Base-by-base conservation (phyloP, 345 rosid genomes). In the Firmiana major region DNA sequence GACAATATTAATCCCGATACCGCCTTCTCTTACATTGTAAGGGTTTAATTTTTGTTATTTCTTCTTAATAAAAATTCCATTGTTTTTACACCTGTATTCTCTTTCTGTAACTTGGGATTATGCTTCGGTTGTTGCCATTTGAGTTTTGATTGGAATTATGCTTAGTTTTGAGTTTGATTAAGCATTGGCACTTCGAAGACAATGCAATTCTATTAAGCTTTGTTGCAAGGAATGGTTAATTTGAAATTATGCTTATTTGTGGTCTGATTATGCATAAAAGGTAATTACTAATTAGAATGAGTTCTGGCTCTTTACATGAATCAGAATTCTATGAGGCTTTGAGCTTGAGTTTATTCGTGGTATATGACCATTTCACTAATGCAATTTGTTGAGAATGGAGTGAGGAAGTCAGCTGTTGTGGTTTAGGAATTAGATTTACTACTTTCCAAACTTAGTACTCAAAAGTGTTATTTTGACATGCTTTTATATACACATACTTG, bases 21-120 rank as follows among this genome's bases (percentile, higher is more conserved):
- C 80, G 85, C 80, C 83, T 84, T 91, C 77, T 88, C 93, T 74
- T 90, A 90, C 89, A 86, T 91, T 80, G 97, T 93, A 87, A 88
- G 96, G 58, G 70, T 79, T 84, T 75, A 1, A 34, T 75, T 74
- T 66, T 73, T 74, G 71, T 34, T 79, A 6, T n/a, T 19, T 45
- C 42, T 74, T 43, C 40, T 28, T 46, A 9, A 60, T n/a, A 46
- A 31, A 43, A 71, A 74, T 78, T 69, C 16, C 36, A 40, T 70
- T 46, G 12, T 57, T 54, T 67, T 67, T 13, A 13, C 43, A 9
- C 43, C 63, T 54, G 15, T 34, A 15, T 19, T 42, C 40, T 24
- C 17, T 40, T 66, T 74, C 75, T 46, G 7, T 5, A 48, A 31
- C 36, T 63, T 43, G 48, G 46, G 38, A 51, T 81, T 54, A n/a